Conservation (phyloP, 371 early-diverging fungal species). For the Circinella minor region DNA sequence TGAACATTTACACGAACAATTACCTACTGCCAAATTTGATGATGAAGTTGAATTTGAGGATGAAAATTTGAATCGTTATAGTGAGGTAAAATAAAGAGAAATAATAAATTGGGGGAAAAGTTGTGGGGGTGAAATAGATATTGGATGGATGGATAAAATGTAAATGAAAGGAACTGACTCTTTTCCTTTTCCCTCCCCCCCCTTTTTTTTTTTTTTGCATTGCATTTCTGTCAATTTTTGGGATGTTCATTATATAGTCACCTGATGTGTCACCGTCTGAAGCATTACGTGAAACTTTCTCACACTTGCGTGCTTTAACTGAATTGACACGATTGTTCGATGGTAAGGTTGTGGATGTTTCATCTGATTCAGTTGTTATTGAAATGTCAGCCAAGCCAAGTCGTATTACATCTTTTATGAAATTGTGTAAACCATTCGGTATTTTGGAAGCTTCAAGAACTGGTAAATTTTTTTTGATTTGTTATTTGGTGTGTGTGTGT, state of each 20-base stretch:
- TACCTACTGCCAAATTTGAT: constrained; percentile 40
- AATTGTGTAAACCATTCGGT: constrained; percentile 93
- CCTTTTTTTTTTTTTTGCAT: no score
- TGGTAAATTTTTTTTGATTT: constrained; percentile 30
- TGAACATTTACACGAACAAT: constrained; percentile 62
- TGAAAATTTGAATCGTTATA: constrained; percentile 41
- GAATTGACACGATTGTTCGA: constrained; percentile 86
- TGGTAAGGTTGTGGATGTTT: constrained; percentile 90
- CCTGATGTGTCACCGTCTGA: constrained; percentile 3
- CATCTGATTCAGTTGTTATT: constrained; percentile 77
- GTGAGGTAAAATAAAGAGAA: not conserved
- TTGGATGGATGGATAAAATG: not conserved
- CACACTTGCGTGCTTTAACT: constrained; percentile 80
- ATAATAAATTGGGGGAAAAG: not conserved
- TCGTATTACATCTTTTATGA: constrained; percentile 90
- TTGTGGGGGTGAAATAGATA: not conserved
- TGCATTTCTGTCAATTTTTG: no score
- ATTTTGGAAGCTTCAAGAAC: constrained; percentile 93
- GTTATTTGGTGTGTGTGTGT: no score
- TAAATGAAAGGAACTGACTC: no score
- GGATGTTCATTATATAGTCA: no score
- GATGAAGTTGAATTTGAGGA: constrained; percentile 47
- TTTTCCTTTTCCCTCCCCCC: no score
- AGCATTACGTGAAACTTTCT: constrained; percentile 65
- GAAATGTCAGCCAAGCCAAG: constrained; percentile 89